phyloP scores from a whole-genome alignment of 2,329 filamentous ascomycete genomes.

The Colletotrichum tamarilloi region DNA sequence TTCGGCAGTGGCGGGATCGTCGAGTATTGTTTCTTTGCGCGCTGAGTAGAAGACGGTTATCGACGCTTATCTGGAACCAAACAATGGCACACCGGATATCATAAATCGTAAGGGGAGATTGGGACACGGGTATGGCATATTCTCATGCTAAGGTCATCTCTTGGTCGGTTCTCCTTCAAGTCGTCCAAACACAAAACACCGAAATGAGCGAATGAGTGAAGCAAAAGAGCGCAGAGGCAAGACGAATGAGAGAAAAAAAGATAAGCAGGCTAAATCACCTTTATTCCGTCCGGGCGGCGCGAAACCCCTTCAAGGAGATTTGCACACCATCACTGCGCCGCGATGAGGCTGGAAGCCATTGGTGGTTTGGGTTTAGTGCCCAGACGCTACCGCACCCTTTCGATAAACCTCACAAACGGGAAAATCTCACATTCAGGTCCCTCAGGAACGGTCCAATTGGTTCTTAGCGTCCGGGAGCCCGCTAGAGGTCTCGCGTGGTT shows the following conservation, averaged over 20 bases:
- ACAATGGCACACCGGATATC: not conserved
- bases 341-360: slow-evolving; percentile 15
- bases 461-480: slow-evolving; percentile 6
- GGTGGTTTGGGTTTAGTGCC: slow-evolving; percentile 5
- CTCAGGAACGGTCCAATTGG: slow-evolving; percentile 13
- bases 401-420: not conserved
- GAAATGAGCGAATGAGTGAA: not conserved
- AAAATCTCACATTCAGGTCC: no score
- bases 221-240: not conserved
- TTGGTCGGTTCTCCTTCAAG: not conserved
- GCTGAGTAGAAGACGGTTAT: not conserved
- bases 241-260: no score
- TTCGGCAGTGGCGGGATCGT: not conserved
- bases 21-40: not conserved
- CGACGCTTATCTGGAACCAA: not conserved
- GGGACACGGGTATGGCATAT: not conserved
- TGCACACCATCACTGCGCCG: slow-evolving; percentile 16
- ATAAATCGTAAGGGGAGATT: not conserved
- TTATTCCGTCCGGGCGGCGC: slow-evolving; percentile 5
- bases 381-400: not conserved
- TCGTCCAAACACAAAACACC: not conserved
- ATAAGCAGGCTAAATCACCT: not conserved
- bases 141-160: not conserved
- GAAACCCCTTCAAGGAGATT: slow-evolving; percentile 14
- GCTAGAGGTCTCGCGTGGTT: not conserved